Base-by-base conservation (phyloP, 345 rosid genomes). In the Linum lewisii region DNA sequence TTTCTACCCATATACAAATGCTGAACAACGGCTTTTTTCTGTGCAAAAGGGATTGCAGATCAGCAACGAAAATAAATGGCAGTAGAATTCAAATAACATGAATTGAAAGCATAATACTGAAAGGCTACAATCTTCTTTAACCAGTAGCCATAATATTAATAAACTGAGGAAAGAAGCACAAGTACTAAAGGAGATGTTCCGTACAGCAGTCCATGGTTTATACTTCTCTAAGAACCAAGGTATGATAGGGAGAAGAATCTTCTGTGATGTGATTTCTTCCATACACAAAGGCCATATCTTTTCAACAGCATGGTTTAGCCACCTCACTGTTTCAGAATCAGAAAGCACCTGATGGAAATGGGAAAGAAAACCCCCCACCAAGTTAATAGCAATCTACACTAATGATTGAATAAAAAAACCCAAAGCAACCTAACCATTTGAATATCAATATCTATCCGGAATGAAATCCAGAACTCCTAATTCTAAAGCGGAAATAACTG, bases 171-270 rank as follows among this genome's bases (percentile, higher is more conserved):
- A 55, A 18, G 16, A 61, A 52, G 23, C 6, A 19, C 7, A 45
- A 53, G 52, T 11, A 60, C 36, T 21, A 37, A 64, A 25, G 34
- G 11, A 45, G 49, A 57, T 21, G 59, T 62, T 61, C 62, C 78
- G 52, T 73, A 93, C 99, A 38, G 88, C 95, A 4, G 95, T 89
- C 99, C 99, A 93, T 2, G 99, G 99, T 73, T 85, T 87, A 77
- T 87, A 93, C 83, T 89, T 93, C 21, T 84, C 86, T 72, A 93
- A 67, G 83, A 93, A 93, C 99, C 97, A 93, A 63, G 96, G 99
- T 59, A 84, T 82, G 51, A 93, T 85, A 14, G 99, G 99, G 59
- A 87, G 86, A 68, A 93, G 78, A 75, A 93, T 77, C 79, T 79
- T 87, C 79, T 93, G 95, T 2, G 99, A 89, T 26, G 82, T 79